phyloP scores from a whole-genome alignment of 768 basidiomycete species.

The Cyclocybe aegerita region DNA sequence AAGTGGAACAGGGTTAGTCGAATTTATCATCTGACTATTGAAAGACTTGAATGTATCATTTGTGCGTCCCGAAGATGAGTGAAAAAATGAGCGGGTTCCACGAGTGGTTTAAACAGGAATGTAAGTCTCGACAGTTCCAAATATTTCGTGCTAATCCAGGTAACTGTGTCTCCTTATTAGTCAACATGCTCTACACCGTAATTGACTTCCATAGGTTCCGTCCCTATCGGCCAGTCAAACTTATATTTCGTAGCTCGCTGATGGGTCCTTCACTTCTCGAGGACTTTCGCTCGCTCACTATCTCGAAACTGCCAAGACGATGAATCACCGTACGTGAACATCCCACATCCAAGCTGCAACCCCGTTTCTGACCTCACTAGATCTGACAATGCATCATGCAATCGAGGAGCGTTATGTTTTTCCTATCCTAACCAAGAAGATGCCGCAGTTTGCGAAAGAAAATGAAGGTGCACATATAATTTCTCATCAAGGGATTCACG shows the following conservation, averaged over 20 bases:
- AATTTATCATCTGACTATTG: too few species aligned
- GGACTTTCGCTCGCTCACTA: slow-evolving; percentile 43
- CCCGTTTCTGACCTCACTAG: slow-evolving; percentile 25
- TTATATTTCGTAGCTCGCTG: slow-evolving; percentile 38
- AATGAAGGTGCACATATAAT: slow-evolving; percentile 43
- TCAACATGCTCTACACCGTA: slow-evolving; percentile 46
- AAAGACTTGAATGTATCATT: too few species aligned
- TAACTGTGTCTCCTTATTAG: slow-evolving; percentile 19
- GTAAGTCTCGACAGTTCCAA: slow-evolving; percentile 26
- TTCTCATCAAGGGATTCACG: slow-evolving; percentile 54
- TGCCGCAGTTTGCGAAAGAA: slow-evolving; percentile 44
- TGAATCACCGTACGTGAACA: slow-evolving; percentile 39
- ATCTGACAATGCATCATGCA: slow-evolving; percentile 54
- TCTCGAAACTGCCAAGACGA: slow-evolving; percentile 34
- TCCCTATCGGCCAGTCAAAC: background rate
- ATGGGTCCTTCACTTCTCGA: slow-evolving; percentile 47
- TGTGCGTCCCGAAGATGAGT: slow-evolving; percentile 19
- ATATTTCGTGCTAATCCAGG: background rate
- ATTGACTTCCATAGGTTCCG: background rate
- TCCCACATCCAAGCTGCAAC: background rate
- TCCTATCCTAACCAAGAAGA: slow-evolving; percentile 46
- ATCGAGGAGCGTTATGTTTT: slow-evolving; percentile 55
- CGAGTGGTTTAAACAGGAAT: slow-evolving; percentile 47
- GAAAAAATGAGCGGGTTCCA: slow-evolving; percentile 38
- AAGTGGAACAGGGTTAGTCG: too few species aligned